phyloP scores from a whole-genome alignment of 2,329 filamentous ascomycete species.

The Beauveria sp. region DNA sequence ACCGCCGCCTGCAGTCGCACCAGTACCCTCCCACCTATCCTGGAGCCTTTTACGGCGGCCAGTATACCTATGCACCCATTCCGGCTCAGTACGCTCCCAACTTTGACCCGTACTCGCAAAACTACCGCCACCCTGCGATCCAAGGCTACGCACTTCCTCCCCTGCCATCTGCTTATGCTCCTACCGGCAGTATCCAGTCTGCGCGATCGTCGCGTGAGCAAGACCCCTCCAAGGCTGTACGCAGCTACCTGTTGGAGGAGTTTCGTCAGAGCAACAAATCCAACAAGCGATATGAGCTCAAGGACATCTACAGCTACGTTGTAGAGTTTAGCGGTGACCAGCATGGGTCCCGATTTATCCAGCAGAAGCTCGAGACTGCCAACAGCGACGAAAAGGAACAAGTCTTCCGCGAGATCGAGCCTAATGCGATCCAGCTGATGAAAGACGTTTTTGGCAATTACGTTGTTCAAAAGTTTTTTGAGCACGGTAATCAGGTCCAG shows the following conservation, averaged over 20 bases:
- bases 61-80: constrained; percentile 24
- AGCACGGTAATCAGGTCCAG: constrained; percentile 88
- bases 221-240: constrained; percentile 51
- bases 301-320: constrained; percentile 80
- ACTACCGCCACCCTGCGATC: constrained; percentile 29
- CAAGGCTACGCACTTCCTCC: constrained; percentile 27
- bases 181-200: constrained; percentile 20
- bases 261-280: constrained; percentile 69
- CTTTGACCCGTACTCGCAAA: constrained; percentile 30
- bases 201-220: constrained; percentile 42
- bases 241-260: constrained; percentile 70
- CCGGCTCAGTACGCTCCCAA: constrained; percentile 26
- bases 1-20: constrained; percentile 29
- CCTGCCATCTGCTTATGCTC: constrained; percentile 24
- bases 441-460: constrained; percentile 97
- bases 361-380: constrained; percentile 82
- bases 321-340: constrained; percentile 96
- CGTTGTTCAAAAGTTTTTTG: constrained; percentile 95
- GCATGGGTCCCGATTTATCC: constrained; percentile 91
- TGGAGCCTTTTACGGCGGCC: constrained; percentile 23
- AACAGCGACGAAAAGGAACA: constrained; percentile 94
- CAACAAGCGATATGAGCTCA: constrained; percentile 70
- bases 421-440: constrained; percentile 82
- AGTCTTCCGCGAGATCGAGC: constrained; percentile 79
- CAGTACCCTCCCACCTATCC: constrained; percentile 24